Evolutionary conservation across 495 filamentous ascomycete species (phyloP).

Genomic region (Tirmania nivea): DNA sequence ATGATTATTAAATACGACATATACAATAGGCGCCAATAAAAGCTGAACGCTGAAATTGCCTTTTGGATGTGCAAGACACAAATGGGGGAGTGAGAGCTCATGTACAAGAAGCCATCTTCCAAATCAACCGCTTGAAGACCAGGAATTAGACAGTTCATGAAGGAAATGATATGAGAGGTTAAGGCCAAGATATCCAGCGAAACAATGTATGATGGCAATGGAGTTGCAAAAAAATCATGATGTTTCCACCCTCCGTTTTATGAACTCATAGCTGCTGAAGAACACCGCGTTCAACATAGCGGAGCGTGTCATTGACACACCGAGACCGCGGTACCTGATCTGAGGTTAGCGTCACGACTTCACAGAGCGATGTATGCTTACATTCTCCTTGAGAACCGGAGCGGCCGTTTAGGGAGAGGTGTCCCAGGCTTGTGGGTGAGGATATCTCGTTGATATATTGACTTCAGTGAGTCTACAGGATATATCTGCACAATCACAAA

Average conservation of each 20-base stretch:
- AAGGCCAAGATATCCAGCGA: too few relatives aligned
- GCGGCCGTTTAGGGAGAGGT: conserved; percentile 35
- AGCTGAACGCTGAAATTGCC: too few relatives aligned
- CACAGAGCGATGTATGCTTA: conserved; percentile 23
- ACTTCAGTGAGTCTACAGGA: conserved; percentile 67
- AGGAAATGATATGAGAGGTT: too few relatives aligned
- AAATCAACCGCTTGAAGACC: too few relatives aligned
- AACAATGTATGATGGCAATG: too few relatives aligned
- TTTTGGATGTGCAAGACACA: too few relatives aligned
- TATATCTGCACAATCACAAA: conserved; percentile 28
- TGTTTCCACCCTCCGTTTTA: conserved; percentile 27
- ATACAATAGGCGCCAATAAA: too few relatives aligned
- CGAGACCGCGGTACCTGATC: conserved; percentile 34
- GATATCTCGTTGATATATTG: conserved; percentile 60
- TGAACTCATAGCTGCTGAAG: conserved; percentile 54
- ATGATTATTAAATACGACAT: too few relatives aligned
- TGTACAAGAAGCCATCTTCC: too few relatives aligned
- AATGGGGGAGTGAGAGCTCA: too few relatives aligned
- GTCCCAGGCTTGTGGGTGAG: conserved; percentile 42
- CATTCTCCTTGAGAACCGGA: conserved; percentile 52
- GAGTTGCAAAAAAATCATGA: too few relatives aligned
- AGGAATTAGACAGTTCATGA: too few relatives aligned
- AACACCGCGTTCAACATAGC: conserved; percentile 55
- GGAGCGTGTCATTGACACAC: conserved; percentile 58
- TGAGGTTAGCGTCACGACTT: not conserved